Conservation (phyloP, 2,329 filamentous ascomycete genomes). For the Amauroascus verrucosus region DNA sequence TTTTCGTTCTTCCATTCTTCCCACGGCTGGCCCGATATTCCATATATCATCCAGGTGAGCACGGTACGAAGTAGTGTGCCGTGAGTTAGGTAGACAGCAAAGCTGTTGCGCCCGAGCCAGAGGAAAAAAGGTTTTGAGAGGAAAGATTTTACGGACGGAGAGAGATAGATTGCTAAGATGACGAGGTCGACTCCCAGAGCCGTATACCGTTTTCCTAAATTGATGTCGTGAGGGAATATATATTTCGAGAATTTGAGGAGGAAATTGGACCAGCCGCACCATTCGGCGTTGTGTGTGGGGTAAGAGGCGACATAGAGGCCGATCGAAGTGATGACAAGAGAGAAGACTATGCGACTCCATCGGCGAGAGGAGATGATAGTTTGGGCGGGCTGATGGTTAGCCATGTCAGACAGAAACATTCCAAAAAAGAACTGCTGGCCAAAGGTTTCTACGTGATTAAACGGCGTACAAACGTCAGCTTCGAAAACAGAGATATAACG, state of each 20-base stretch:
- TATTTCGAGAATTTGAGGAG: slow-evolving; percentile 35
- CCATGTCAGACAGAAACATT: slow-evolving; percentile 43
- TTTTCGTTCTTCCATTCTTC: slow-evolving; percentile 34
- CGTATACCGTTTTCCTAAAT: slow-evolving; percentile 39
- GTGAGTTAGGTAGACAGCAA: slow-evolving; percentile 47
- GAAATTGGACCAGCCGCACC: slow-evolving; percentile 39
- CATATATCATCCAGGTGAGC: slow-evolving; percentile 45
- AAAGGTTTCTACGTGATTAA: slow-evolving; percentile 40
- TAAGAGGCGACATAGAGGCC: slow-evolving; percentile 43
- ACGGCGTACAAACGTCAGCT: neutral
- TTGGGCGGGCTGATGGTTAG: slow-evolving; percentile 39
- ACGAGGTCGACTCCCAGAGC: slow-evolving; percentile 42
- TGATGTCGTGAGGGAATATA: slow-evolving; percentile 39
- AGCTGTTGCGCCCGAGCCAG: slow-evolving; percentile 47
- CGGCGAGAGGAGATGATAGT: slow-evolving; percentile 37
- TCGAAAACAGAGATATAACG: neutral
- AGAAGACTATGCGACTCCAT: slow-evolving; percentile 31
- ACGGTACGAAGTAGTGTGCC: slow-evolving; percentile 45
- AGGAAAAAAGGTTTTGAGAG: slow-evolving; percentile 43
- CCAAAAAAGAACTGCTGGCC: slow-evolving; percentile 44
- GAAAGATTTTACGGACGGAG: slow-evolving; percentile 39
- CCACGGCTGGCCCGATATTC: slow-evolving; percentile 40
- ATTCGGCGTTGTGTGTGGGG: slow-evolving; percentile 43
- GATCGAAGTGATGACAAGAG: slow-evolving; percentile 27
- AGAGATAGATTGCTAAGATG: slow-evolving; percentile 44